These are phyloP conservation scores for Xylariaceae sp. DNA, from an alignment of 2,329 filamentous ascomycete genomes.

Conservation along the genomic window DNA sequence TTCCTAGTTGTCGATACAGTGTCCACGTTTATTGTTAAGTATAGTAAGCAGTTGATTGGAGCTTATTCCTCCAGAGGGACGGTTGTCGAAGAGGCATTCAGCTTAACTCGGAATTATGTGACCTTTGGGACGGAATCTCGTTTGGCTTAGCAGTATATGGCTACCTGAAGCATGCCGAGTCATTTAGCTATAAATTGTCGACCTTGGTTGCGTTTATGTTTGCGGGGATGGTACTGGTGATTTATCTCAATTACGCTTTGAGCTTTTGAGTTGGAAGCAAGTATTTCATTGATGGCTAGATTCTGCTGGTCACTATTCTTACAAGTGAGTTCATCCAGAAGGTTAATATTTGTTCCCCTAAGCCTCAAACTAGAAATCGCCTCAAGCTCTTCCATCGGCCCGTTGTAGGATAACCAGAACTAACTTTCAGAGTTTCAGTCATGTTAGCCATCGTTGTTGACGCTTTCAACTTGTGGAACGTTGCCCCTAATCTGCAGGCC, in stretches of 20 bases:
- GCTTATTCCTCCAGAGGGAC: conserved; percentile 86
- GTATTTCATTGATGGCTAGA: conserved; percentile 71
- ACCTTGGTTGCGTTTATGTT: conserved; percentile 77
- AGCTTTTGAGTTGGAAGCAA: conserved; percentile 87
- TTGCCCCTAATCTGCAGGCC: conserved; percentile 83
- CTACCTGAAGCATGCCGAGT: conserved; percentile 75
- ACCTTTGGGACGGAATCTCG: conserved; percentile 95
- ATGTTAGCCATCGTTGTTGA: conserved; percentile 92
- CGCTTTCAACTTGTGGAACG: conserved; percentile 87
- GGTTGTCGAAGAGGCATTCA: conserved; percentile 91
- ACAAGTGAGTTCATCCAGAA: too few relatives aligned
- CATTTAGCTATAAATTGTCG: conserved; percentile 78
- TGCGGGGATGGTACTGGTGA: conserved; percentile 78
- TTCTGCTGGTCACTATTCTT: conserved; percentile 73
- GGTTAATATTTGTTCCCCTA: too few relatives aligned
- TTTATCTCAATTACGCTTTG: conserved; percentile 87
- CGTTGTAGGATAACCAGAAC: too few relatives aligned
- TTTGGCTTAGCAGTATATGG: conserved; percentile 82
- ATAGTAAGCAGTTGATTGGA: conserved; percentile 76
- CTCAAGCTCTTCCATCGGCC: too few relatives aligned
- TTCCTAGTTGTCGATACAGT: conserved; percentile 76
- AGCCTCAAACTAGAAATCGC: too few relatives aligned
- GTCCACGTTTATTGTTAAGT: conserved; percentile 78
- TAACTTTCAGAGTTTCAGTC: too few relatives aligned
- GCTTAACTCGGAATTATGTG: conserved; percentile 87